phyloP scores from a whole-genome alignment of 331 rosid species.

The Stylosanthes scabra region DNA sequence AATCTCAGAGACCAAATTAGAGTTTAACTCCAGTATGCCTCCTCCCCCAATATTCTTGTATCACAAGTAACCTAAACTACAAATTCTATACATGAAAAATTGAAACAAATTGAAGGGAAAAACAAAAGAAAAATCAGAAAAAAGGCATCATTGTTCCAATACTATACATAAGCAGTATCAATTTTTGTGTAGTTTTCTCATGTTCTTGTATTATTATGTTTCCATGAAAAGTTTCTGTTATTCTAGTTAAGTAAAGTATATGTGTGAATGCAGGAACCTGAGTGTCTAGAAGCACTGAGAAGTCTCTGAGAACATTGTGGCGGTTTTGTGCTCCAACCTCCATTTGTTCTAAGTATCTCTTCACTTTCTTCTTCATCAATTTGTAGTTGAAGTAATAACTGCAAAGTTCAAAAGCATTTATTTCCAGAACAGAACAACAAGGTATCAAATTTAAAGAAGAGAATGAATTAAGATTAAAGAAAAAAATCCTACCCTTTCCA shows the following conservation, averaged over 20 bases:
- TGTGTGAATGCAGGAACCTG: constrained; percentile 57
- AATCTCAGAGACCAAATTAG: no score
- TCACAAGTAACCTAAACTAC: no score
- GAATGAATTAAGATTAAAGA: neutral
- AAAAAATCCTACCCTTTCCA: constrained; percentile 72
- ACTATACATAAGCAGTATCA: neutral
- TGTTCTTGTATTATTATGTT: neutral
- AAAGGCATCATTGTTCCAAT: neutral
- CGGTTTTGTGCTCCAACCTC: constrained; percentile 86
- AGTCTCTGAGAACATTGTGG: constrained; percentile 83
- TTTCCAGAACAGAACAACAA: constrained; percentile 5
- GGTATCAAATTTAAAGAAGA: neutral
- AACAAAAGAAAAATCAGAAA: no score
- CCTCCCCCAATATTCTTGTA: no score
- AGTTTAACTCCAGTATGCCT: no score
- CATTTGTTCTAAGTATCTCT: constrained; percentile 74
- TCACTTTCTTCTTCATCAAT: constrained; percentile 93
- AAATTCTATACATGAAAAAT: neutral
- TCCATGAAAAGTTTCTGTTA: neutral
- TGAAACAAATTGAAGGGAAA: neutral
- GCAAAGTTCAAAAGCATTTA: constrained; percentile 25
- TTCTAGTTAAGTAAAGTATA: neutral
- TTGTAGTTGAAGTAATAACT: constrained; percentile 94
- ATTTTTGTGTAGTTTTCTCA: constrained; percentile 2
- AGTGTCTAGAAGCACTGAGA: constrained; percentile 83